Conservation (phyloP, 768 basidiomycete species). For the Kwoniella sp. region DNA sequence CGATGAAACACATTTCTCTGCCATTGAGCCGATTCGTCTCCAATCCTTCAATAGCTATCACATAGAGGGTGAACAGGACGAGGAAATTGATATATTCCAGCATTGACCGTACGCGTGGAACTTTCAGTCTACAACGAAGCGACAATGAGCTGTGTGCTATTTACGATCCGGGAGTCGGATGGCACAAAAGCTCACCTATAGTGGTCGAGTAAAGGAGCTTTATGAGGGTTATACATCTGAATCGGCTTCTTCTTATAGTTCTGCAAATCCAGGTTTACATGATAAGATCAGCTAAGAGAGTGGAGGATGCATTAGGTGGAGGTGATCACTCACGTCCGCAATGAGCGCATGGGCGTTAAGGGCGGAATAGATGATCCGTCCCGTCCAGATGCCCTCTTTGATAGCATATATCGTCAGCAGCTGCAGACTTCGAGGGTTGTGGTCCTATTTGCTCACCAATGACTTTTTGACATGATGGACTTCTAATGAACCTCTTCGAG, state of each 20-base stretch:
- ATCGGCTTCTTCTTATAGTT: slow-evolving; percentile 90
- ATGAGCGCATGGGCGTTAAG: slow-evolving; percentile 80
- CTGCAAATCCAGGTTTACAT: no score
- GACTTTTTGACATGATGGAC: slow-evolving; percentile 83
- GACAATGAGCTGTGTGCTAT: not conserved
- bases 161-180: not conserved
- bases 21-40: slow-evolving; percentile 66
- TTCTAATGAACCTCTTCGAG: slow-evolving; percentile 86
- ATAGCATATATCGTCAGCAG: not conserved
- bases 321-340: slow-evolving; percentile 66
- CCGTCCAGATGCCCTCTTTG: slow-evolving; percentile 57
- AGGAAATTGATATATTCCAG: slow-evolving; percentile 88
- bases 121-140: slow-evolving; percentile 64
- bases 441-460: slow-evolving; percentile 66
- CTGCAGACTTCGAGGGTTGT: not conserved
- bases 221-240: slow-evolving; percentile 92
- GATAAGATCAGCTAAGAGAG: no score
- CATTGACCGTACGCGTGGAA: slow-evolving; percentile 85
- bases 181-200: slow-evolving; percentile 67
- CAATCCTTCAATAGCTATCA: slow-evolving; percentile 77
- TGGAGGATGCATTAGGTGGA: slow-evolving; percentile 10
- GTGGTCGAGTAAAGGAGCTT: slow-evolving; percentile 90
- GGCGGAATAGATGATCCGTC: slow-evolving; percentile 76
- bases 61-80: slow-evolving; percentile 78
- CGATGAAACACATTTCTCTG: slow-evolving; percentile 74